phyloP scores from a whole-genome alignment of 305 asterid genomes.

The Rubia tinctorum region DNA sequence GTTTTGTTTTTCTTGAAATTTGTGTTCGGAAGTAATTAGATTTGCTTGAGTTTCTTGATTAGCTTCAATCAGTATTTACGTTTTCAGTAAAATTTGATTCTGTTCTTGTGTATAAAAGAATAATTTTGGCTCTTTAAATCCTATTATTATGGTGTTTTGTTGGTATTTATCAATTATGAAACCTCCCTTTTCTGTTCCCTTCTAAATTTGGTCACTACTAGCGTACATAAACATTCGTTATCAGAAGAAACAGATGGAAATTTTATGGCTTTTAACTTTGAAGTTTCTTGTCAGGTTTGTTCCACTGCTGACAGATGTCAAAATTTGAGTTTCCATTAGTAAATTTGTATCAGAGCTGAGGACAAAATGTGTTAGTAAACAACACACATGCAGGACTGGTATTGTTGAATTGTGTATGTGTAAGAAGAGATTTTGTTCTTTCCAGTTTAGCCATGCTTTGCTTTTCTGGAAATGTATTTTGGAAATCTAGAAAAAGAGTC shows the following conservation, averaged over 20 bases:
- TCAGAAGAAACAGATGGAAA: not conserved
- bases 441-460: not conserved
- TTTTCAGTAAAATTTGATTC: not conserved
- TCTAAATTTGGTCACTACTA: not conserved
- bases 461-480: not conserved
- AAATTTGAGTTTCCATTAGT: not conserved
- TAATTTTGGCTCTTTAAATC: not conserved
- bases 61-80: not conserved
- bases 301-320: slow-evolving; percentile 4
- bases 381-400: not conserved
- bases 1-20: not conserved
- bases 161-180: not conserved
- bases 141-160: not conserved
- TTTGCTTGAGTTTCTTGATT: not conserved
- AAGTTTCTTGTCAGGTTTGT: not conserved
- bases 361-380: not conserved
- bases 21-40: not conserved
- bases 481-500: not conserved
- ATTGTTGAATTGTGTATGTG: not conserved
- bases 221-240: not conserved
- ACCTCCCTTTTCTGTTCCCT: not conserved
- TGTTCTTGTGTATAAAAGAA: not conserved
- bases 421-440: not conserved
- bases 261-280: not conserved
- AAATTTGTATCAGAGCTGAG: not conserved